Evolutionary conservation across 2,329 filamentous ascomycete genomes (phyloP), one percentile per base, ranked within the genome.

Genomic region (Paecilomyces sp.): DNA sequence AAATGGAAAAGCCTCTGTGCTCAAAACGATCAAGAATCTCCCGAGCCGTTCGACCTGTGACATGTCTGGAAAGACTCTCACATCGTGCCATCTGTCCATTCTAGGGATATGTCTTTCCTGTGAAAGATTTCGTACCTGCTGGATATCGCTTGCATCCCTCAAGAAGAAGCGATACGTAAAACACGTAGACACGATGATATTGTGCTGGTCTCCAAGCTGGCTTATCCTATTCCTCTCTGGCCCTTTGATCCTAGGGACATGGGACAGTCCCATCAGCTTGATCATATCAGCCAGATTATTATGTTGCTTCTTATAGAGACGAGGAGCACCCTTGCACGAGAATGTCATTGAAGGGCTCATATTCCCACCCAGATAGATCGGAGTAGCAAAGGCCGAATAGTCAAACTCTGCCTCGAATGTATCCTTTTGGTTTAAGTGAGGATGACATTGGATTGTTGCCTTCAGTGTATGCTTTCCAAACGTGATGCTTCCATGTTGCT

Each of bases 81-180:
- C 55, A 28, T 68, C 67, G 33, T 58, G 56, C 67, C 67, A 69
- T 28, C 56, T 63, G 13, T 57, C 58, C 13, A 69, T 61, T 6
- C 59, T 34, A 2, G 66, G 67, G 25, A 67, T 63, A 53, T 62
- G 58, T 18, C 41, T 57, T n/a, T 64, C 61, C 12, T 59, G 58
- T 1, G 59, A 63, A n/a, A 77, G 60, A 4, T 62, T 60, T 34
- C 67, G 60, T 18, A 74, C 64, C 6, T 57, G 66, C 47, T 68
- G 63, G 4, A 62, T 57, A 47, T 76, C 72, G 1, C 56, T 59
- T 3, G 74, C 56, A 22, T 65, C 57, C 15, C 30, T 58, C 13
- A 79, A 60, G n/a, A 58, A 56, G 55, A 79, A 67, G 28, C 77
- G 77, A 64, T 85, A 86, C 22, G 67, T 74, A 8, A 88, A 77